phyloP scores from a whole-genome alignment of 2,329 filamentous ascomycete species.

The Sclerotinia sclerotiorum region DNA sequence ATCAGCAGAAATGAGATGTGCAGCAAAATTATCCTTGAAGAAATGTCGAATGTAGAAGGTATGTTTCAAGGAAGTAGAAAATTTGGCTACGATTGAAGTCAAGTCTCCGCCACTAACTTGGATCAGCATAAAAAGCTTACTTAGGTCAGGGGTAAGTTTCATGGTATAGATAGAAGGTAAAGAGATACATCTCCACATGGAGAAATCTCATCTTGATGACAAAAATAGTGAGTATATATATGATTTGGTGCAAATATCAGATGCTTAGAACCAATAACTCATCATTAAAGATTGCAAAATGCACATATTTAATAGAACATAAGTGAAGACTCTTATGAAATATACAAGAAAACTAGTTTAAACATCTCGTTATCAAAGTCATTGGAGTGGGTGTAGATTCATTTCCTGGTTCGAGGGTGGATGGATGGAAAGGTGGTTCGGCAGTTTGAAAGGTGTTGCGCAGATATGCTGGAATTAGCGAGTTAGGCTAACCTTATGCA shows the following conservation, averaged over 20 bases:
- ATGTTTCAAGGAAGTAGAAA: not conserved
- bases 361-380: too few species aligned
- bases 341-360: not conserved
- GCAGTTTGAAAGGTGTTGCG: not conserved
- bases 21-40: not conserved
- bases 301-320: not conserved
- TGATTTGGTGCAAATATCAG: not conserved
- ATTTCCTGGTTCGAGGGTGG: not conserved
- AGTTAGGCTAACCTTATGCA: too few species aligned
- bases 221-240: not conserved
- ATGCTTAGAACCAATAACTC: too few species aligned
- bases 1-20: not conserved
- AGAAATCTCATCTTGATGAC: not conserved
- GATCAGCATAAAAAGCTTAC: not conserved
- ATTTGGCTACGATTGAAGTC: not conserved
- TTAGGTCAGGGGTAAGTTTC: too few species aligned
- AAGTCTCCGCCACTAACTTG: not conserved
- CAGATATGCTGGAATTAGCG: not conserved
- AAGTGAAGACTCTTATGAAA: not conserved
- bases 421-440: not conserved
- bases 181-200: not conserved
- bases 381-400: not conserved
- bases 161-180: not conserved
- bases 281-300: not conserved
- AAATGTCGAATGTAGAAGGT: not conserved